These are phyloP conservation scores for Taphrina sp. DNA, from an alignment of 1,139 yeast species.

Conservation along the genomic window DNA sequence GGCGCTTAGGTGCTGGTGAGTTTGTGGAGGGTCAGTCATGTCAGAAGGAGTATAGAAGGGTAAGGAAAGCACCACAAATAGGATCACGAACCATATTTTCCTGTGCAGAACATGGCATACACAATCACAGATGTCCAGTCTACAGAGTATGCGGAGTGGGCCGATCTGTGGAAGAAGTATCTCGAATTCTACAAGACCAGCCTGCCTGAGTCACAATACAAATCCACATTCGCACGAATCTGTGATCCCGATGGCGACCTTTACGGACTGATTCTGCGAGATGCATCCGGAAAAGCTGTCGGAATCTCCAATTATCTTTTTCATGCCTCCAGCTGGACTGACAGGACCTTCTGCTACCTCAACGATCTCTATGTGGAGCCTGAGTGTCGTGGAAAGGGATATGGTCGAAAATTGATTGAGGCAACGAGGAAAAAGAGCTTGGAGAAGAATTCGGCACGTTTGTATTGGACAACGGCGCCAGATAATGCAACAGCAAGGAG, in stretches of 20 bases:
- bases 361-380: slow-evolving; percentile 39
- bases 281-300: background rate
- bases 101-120: too few species aligned
- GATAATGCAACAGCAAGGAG: slow-evolving; percentile 12
- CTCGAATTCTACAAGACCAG: slow-evolving; percentile 17
- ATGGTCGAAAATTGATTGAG: slow-evolving; percentile 36
- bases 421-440: slow-evolving; percentile 6
- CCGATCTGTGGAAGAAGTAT: slow-evolving; percentile 6
- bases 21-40: too few species aligned
- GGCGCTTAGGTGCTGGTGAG: too few species aligned
- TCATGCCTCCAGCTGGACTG: slow-evolving; percentile 38
- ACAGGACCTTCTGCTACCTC: slow-evolving; percentile 37
- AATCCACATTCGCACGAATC: slow-evolving; percentile 10
- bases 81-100: too few species aligned
- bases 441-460: slow-evolving; percentile 3
- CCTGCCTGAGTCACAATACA: slow-evolving; percentile 12
- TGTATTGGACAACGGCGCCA: slow-evolving; percentile 28
- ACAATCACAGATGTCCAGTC: too few species aligned
- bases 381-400: slow-evolving; percentile 34
- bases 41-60: too few species aligned
- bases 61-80: too few species aligned
- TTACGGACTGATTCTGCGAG: slow-evolving; percentile 3
- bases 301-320: slow-evolving; percentile 39
- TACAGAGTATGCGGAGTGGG: slow-evolving; percentile 17
- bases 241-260: slow-evolving; percentile 6